These are phyloP conservation scores for Beauveria pseudobassiana DNA, from an alignment of 2,329 filamentous ascomycete genomes.

Conservation along the genomic window DNA sequence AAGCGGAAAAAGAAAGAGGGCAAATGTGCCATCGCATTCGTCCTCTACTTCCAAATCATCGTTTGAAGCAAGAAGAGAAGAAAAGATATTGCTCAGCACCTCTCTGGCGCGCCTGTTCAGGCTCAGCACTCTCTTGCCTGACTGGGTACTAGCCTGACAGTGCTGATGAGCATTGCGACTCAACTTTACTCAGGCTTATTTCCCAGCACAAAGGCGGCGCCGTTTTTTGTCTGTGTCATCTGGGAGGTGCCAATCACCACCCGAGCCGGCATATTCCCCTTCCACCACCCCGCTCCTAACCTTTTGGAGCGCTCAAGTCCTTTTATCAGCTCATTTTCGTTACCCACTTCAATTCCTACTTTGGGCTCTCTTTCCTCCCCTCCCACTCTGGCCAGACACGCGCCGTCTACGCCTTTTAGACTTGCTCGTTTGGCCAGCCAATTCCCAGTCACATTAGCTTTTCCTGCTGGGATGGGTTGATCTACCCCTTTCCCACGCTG, in stretches of 20 bases:
- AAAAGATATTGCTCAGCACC: neutral
- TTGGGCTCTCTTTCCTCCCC: slow-evolving; percentile 3
- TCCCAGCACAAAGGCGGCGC: neutral
- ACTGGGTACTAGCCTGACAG: slow-evolving; percentile 8
- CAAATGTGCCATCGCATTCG: neutral
- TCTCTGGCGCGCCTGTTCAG: slow-evolving; percentile 2
- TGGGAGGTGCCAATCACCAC: slow-evolving; percentile 7
- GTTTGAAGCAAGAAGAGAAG: neutral
- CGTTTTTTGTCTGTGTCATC: slow-evolving; percentile 5
- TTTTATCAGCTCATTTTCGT: slow-evolving; percentile 13
- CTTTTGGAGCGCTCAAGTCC: slow-evolving; percentile 4
- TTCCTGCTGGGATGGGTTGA: neutral
- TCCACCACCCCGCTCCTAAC: slow-evolving; percentile 7
- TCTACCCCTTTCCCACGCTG: slow-evolving; percentile 1
- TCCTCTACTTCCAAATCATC: neutral
- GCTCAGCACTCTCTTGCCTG: slow-evolving; percentile 14
- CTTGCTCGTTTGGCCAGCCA: neutral
- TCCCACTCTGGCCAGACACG: neutral
- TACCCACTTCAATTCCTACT: slow-evolving; percentile 10
- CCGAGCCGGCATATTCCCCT: slow-evolving; percentile 5
- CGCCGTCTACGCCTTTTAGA: neutral
- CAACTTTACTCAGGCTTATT: slow-evolving; percentile 9
- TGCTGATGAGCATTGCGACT: slow-evolving; percentile 4
- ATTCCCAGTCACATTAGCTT: neutral
- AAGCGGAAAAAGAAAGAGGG: slow-evolving; percentile 11